Evolutionary conservation across 306 rosid species (phyloP).

Genomic region (Quercus robur): DNA sequence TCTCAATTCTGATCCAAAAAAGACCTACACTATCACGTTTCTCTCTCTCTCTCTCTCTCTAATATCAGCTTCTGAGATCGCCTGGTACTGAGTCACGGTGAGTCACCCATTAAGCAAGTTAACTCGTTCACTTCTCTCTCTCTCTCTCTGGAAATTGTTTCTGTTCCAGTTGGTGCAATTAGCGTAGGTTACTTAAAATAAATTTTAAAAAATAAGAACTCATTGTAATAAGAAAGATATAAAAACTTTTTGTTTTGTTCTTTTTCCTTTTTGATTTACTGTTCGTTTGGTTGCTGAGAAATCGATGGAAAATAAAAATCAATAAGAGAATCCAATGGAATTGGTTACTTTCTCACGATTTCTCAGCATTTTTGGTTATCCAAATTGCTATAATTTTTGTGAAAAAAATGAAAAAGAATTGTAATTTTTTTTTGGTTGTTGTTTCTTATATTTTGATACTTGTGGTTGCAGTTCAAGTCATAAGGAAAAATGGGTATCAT

Average conservation of each 20-base stretch:
- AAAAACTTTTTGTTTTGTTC: background rate
- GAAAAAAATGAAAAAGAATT: background rate
- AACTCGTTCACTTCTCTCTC: background rate
- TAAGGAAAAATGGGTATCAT: constrained; percentile 76
- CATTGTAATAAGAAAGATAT: too few species aligned
- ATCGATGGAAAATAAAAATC: background rate
- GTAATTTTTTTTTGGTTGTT: background rate
- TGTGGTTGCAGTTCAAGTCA: constrained; percentile 31
- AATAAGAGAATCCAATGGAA: background rate
- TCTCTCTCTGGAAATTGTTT: background rate
- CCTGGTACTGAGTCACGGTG: constrained; percentile 37
- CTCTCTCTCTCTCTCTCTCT: background rate
- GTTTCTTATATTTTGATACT: background rate
- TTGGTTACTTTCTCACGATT: background rate
- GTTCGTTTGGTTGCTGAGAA: background rate
- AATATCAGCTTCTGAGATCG: constrained; percentile 9
- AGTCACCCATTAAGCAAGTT: constrained; percentile 1
- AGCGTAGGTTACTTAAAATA: background rate
- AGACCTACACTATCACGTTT: constrained; percentile 20
- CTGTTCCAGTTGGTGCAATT: background rate
- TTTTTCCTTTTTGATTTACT: background rate
- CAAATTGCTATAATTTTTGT: background rate
- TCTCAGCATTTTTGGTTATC: background rate
- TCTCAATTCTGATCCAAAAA: background rate
- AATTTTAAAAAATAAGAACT: too few species aligned